Conservation (phyloP, 108 stramenopile genomes). For the Fistulifera solaris region DNA sequence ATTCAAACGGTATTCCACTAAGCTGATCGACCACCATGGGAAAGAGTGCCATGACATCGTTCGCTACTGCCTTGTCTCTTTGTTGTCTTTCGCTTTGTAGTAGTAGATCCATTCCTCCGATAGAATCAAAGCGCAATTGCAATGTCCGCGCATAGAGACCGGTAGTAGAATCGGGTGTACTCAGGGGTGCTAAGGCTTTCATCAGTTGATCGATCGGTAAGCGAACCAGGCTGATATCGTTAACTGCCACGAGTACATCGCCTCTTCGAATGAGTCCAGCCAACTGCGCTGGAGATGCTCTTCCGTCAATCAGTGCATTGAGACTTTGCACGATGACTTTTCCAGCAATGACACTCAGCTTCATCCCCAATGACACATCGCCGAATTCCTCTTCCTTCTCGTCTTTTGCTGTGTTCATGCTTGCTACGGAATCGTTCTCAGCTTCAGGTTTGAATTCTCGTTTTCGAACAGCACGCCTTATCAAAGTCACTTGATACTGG, state of each 20-base stretch:
- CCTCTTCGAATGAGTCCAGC: constrained; percentile 60
- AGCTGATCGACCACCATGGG: constrained; percentile 81
- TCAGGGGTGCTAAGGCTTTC: constrained; percentile 51
- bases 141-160: constrained; percentile 48
- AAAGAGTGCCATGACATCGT: constrained; percentile 55
- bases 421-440: not conserved
- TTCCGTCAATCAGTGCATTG: constrained; percentile 52
- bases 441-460: constrained; percentile 1
- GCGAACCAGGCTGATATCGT: constrained; percentile 46
- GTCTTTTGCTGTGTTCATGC: not conserved
- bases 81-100: constrained; percentile 33
- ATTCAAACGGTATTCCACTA: constrained; percentile 23
- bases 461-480: constrained; percentile 44
- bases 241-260: constrained; percentile 63
- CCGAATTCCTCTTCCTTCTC: constrained; percentile 38
- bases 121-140: constrained; percentile 50
- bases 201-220: constrained; percentile 60
- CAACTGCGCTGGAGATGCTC: constrained; percentile 75
- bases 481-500: constrained; percentile 35
- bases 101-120: constrained; percentile 43
- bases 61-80: constrained; percentile 16
- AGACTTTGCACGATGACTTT: constrained; percentile 77
- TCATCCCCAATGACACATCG: constrained; percentile 74
- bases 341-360: constrained; percentile 62
- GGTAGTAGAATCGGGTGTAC: constrained; percentile 34